Base-by-base conservation (phyloP, 805 yeast genomes). In the Kodamaea leandrae region DNA sequence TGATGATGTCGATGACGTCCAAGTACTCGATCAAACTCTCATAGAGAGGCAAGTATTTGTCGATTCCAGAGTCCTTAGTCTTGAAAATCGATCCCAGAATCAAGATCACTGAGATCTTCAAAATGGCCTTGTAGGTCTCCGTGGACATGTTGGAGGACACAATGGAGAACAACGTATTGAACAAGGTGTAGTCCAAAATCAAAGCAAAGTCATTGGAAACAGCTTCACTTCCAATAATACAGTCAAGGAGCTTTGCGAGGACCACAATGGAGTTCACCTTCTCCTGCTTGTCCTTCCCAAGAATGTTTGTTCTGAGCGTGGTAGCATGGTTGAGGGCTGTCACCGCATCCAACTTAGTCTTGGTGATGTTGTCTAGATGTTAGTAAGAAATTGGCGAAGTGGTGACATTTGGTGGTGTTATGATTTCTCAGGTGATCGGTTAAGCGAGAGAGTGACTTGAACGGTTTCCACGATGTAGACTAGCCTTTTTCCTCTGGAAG, bases 221-320 rank as follows among this genome's bases (percentile, higher is more conserved):
- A 4, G 78, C 75, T 5, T 74, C 68, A 16, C 64, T 59, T n/a
- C 64, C 59, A 7, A 58, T 49, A 8, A 66, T 51, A 39, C 66
- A 65, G 32, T 77, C 81, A 32, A 78, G 57, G 19, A 76, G 61
- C 47, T 71, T 76, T 23, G 82, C 76, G 21, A 81, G 57, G 3
- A 78, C 78, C 1, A 74, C 73, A 7, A 80, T 72, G 2, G 77
- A 67, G 54, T 75, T 77, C 36, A 74, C 69, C 46, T 71, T 68
- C 43, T 77, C 82, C 36, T 72, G 70, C 41, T 72, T 72, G 44
- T 71, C 76, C 37, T 62, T 61, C 10, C 76, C 75, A 42, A 71
- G 50, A 23, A 77, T 71, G 33, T 72, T 69, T 9, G 57, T 36
- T 43, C 65, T 67, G 30, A 78, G 60, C 17, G 63, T 63, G 19